Evolutionary conservation across 2,329 filamentous ascomycete species (phyloP).

Genomic region (Fusarium sp.): DNA sequence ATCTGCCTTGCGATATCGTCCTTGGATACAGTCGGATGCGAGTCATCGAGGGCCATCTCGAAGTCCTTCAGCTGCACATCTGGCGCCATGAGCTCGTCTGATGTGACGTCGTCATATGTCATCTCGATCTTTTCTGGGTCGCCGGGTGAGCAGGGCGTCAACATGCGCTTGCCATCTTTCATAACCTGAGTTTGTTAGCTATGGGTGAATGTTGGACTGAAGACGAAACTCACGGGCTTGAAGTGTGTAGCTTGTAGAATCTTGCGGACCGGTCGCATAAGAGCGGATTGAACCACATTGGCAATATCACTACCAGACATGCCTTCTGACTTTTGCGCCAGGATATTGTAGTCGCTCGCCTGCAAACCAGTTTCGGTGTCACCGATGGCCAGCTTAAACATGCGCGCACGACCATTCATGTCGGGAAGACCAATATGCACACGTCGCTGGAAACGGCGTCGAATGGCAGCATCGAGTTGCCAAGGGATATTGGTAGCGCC

Average conservation of each 20-base stretch:
- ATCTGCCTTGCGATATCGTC: slow-evolving; percentile 87
- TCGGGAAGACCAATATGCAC: slow-evolving; percentile 97
- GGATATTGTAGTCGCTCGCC: slow-evolving; percentile 79
- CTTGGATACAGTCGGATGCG: slow-evolving; percentile 88
- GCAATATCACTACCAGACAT: slow-evolving; percentile 97
- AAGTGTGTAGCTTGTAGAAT: slow-evolving; percentile 99
- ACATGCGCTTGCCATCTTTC: slow-evolving; percentile 74
- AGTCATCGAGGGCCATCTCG: slow-evolving; percentile 88
- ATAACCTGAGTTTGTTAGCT: slow-evolving; percentile 68
- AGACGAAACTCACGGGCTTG: slow-evolving; percentile 77
- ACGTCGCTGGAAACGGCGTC: slow-evolving; percentile 93
- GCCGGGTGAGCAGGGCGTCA: slow-evolving; percentile 94
- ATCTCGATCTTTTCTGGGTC: slow-evolving; percentile 89
- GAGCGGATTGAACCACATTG: slow-evolving; percentile 93
- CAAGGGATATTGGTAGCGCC: slow-evolving; percentile 99
- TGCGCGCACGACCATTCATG: slow-evolving; percentile 84
- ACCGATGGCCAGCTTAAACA: slow-evolving; percentile 97
- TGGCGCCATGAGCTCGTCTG: slow-evolving; percentile 87
- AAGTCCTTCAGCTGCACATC: slow-evolving; percentile 92
- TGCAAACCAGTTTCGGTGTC: slow-evolving; percentile 89
- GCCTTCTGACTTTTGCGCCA: slow-evolving; percentile 88
- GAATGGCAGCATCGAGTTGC: slow-evolving; percentile 96
- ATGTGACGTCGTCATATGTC: slow-evolving; percentile 89
- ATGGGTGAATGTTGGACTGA: accelerated
- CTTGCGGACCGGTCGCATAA: slow-evolving; percentile 97